phyloP scores from a whole-genome alignment of 352 stramenopile genomes.

The Phytopythium kandeliae region DNA sequence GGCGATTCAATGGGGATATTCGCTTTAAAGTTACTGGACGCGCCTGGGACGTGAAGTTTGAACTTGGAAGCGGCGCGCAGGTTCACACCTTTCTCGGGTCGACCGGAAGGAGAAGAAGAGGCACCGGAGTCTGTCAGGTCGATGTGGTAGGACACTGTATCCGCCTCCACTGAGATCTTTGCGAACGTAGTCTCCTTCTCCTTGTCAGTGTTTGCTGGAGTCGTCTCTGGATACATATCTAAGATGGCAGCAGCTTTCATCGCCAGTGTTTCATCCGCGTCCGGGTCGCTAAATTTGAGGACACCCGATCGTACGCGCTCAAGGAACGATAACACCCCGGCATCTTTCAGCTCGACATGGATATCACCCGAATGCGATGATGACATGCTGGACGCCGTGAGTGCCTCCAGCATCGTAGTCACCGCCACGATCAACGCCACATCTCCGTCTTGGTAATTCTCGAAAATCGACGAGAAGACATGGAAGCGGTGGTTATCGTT shows the following conservation, averaged over 20 bases:
- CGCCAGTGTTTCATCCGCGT: neutral
- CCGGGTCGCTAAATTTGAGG: neutral
- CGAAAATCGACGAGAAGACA: neutral
- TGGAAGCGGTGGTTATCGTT: neutral
- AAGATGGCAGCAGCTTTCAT: neutral
- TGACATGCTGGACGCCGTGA: neutral
- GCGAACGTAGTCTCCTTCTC: neutral
- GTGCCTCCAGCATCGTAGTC: neutral
- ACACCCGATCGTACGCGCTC: neutral
- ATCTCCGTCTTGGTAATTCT: neutral
- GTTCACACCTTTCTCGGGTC: neutral
- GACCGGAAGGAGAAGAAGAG: neutral
- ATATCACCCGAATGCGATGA: neutral
- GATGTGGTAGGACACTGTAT: neutral
- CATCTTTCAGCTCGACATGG: neutral
- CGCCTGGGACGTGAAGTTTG: neutral
- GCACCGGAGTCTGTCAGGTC: neutral
- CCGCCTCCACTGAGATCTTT: neutral
- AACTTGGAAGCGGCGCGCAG: constrained; percentile 2
- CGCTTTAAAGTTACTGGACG: neutral
- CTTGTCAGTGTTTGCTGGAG: too few relatives aligned
- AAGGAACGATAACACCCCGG: neutral
- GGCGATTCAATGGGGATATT: neutral
- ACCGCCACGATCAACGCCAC: neutral
- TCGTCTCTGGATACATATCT: neutral